phyloP scores from a whole-genome alignment of 345 rosid genomes.

The Citrus unshiu region DNA sequence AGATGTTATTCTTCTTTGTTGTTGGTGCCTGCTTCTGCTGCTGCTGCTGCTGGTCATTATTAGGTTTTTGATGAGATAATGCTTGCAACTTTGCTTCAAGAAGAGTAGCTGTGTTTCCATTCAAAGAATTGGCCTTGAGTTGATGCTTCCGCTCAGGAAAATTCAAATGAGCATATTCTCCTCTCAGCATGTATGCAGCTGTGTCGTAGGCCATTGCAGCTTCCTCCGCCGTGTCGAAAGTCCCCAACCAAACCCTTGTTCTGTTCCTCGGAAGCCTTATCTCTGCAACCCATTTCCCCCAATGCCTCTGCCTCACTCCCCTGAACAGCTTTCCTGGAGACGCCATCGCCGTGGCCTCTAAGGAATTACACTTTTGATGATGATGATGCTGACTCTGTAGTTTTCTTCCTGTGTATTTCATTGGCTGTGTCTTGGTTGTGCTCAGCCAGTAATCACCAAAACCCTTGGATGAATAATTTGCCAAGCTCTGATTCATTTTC shows the following conservation, averaged over 20 bases:
- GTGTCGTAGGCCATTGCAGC: constrained; percentile 94
- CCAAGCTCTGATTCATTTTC: constrained; percentile 33
- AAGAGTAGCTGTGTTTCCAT: constrained; percentile 50
- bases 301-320: constrained; percentile 95
- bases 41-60: constrained; percentile 6
- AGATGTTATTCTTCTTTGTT: not conserved
- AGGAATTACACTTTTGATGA: constrained; percentile 24
- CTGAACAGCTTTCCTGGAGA: constrained; percentile 64
- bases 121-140: constrained; percentile 41
- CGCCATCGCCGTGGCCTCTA: constrained; percentile 5
- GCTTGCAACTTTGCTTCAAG: constrained; percentile 72
- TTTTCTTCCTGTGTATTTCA: constrained; percentile 52
- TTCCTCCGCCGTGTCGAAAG: constrained; percentile 89
- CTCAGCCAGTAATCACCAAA: constrained; percentile 52
- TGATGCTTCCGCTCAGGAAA: constrained; percentile 73
- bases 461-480: constrained; percentile 34
- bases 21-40: no score
- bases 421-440: constrained; percentile 60
- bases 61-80: constrained; percentile 28
- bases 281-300: constrained; percentile 99
- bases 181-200: constrained; percentile 82
- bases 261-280: constrained; percentile 89
- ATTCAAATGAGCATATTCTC: constrained; percentile 85
- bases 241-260: constrained; percentile 96
- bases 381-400: constrained; percentile 28